Base-by-base conservation (phyloP, 768 basidiomycete species). In the Termitomyces sp. region DNA sequence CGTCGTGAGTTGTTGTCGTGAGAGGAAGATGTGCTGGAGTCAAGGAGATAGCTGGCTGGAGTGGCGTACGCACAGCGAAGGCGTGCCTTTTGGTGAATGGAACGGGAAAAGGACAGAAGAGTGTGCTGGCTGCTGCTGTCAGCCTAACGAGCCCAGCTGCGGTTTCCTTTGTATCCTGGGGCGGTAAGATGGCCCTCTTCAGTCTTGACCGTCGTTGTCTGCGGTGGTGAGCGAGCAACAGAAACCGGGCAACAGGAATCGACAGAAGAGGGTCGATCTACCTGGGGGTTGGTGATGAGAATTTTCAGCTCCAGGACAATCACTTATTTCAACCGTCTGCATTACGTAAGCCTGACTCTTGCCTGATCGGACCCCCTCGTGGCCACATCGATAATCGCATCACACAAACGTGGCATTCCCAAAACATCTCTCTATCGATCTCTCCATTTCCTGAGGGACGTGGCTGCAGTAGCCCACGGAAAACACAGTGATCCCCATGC, bases 21-120 rank as follows among this genome's bases (percentile, higher is more conserved):
- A 62, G 59, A 58, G 59, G 45, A 62, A 64, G 65, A 65, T 67
- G 63, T 51, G 69, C 67, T 67, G 62, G 63, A 45, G 56, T 66
- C 58, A 59, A 52, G 53, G 62, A 62, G 58, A 53, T 60, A 54
- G 57, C 61, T 58, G 51, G 54, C 58, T 58, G 54, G 53, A 57
- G 58, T 81, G 89, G 88, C 88, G 76, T 77, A 92, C 89, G 89
- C 89, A 79, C 89, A 90, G 78, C 86, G 79, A 91, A 92, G 89
- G 89, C 89, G 89, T 81, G 88, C 88, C 88, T 90, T 90, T 91
- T 90, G 66, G 63, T 61, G 65, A 70, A 69, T 68, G 66, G 60
- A 48, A 62, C 65, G 64, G 61, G 56, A 63, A 63, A 58, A 55
- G 58, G 69, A 60, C 61, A 65, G 65, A 62, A 65, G 64, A 66